A percentile compares a stretch with the other conserved stretches of the same genome.
phyloP scores from a whole-genome alignment of 140 eudicot genomes.

The Cichorium intybus region DNA sequence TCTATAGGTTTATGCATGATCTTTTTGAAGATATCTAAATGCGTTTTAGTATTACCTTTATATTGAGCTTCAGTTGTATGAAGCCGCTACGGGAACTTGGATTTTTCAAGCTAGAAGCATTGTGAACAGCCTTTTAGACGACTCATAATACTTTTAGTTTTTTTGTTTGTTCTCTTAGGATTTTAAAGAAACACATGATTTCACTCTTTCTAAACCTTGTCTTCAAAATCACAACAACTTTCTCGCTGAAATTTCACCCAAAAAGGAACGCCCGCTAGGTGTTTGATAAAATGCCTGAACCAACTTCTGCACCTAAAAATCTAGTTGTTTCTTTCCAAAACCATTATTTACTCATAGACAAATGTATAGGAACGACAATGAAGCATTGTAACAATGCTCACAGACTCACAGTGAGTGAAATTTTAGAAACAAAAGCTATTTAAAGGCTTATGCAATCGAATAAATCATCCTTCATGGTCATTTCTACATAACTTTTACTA shows the following conservation, averaged over 20 bases:
- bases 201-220: background rate
- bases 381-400: background rate
- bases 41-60: background rate
- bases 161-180: no score
- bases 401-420: background rate
- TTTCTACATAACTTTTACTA: background rate
- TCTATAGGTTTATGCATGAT: background rate
- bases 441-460: constrained; percentile 1
- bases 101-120: background rate
- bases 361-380: background rate
- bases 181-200: background rate
- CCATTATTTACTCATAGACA: background rate
- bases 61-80: background rate
- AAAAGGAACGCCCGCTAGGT: background rate
- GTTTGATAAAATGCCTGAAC: background rate
- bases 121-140: background rate
- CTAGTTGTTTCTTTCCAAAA: background rate
- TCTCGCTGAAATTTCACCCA: background rate
- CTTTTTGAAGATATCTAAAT: background rate
- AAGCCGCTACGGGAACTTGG: background rate
- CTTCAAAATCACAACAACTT: background rate
- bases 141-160: background rate
- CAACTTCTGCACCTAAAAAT: background rate
- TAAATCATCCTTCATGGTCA: background rate
- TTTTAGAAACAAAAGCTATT: background rate